phyloP scores from a whole-genome alignment of 2,329 filamentous ascomycete species.

The Stylonectria norvegica region DNA sequence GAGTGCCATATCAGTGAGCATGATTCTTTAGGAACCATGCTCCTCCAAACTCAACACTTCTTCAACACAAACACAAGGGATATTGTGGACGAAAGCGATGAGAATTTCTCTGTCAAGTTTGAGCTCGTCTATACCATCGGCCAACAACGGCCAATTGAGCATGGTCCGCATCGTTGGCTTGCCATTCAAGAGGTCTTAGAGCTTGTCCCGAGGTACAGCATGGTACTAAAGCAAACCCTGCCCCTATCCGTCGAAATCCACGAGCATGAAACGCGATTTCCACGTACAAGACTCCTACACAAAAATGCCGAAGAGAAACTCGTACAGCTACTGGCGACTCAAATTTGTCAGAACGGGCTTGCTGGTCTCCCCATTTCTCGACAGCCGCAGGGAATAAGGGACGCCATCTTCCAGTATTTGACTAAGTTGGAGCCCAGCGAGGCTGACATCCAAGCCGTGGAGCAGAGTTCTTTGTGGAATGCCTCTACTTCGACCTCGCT shows the following conservation, averaged over 20 bases:
- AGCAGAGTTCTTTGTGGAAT: neutral
- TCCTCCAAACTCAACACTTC: conserved; percentile 43
- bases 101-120: conserved; percentile 58
- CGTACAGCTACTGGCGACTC: neutral
- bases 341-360: neutral
- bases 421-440: neutral
- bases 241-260: conserved; percentile 43
- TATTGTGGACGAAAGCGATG: conserved; percentile 64
- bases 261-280: conserved; percentile 6
- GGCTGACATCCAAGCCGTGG: neutral
- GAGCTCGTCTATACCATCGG: conserved; percentile 64
- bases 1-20: conserved; percentile 41
- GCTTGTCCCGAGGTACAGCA: conserved; percentile 35
- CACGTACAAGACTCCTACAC: neutral
- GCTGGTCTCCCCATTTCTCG: neutral
- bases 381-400: neutral
- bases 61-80: conserved; percentile 47
- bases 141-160: conserved; percentile 46
- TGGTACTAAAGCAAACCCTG: conserved; percentile 26
- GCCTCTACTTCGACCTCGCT: neutral
- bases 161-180: conserved; percentile 54
- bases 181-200: conserved; percentile 52
- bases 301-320: neutral
- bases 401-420: neutral
- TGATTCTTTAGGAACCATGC: conserved; percentile 17